Evolutionary conservation across 176 grass and related monocot species (phyloP).

Genomic region (Poa annua): DNA sequence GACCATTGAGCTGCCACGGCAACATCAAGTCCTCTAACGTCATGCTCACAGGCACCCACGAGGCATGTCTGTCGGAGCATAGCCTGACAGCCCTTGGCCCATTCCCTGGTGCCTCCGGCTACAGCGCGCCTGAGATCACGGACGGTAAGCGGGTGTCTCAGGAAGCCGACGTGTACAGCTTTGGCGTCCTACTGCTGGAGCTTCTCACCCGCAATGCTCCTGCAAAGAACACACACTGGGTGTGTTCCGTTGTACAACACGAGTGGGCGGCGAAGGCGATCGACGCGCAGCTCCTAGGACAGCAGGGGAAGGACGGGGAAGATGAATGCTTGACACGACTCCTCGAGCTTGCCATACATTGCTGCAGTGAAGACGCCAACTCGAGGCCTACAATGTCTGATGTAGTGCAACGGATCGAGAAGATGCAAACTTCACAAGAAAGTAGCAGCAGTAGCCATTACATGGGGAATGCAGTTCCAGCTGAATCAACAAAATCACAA

Average conservation of each 20-base stretch:
- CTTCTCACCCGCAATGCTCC: background rate
- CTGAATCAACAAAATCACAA: background rate
- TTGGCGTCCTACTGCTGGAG: background rate
- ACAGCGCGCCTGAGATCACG: background rate
- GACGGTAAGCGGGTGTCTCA: background rate
- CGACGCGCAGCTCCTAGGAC: background rate
- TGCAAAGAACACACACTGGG: background rate
- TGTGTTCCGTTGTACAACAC: fast-evolving
- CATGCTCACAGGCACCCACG: constrained; percentile 27
- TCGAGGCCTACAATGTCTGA: background rate
- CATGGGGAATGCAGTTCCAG: too few relatives aligned
- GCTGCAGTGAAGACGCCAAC: background rate
- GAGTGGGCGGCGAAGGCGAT: background rate
- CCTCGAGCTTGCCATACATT: background rate
- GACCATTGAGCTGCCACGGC: constrained; percentile 45
- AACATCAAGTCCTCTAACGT: constrained; percentile 43
- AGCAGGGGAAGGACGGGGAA: background rate
- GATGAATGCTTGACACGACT: background rate
- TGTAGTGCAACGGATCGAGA: background rate
- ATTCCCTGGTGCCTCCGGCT: background rate
- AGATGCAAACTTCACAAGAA: background rate
- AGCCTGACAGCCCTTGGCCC: background rate
- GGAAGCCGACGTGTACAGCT: background rate
- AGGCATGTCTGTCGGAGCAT: constrained; percentile 35
- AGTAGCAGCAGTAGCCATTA: background rate